A percentile compares a stretch with the other conserved stretches of the same genome.
These are phyloP conservation scores for Hawksworthiomyces lignivorus DNA, from an alignment of 2,329 filamentous ascomycete genomes.

Conservation along the genomic window DNA sequence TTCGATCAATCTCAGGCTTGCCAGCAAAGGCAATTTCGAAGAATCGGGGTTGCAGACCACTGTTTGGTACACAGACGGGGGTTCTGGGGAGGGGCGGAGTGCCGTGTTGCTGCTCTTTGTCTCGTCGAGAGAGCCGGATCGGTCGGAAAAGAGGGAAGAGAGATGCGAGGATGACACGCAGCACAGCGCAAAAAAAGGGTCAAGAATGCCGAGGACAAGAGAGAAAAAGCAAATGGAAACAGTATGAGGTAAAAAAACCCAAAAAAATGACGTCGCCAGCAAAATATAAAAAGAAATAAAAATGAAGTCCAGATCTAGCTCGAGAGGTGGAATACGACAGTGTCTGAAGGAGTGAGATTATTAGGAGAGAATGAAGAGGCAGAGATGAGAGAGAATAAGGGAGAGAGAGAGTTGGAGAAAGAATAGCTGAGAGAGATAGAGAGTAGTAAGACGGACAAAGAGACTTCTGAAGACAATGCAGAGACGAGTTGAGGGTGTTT, in stretches of 20 bases:
- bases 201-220: too few relatives aligned
- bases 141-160: too few relatives aligned
- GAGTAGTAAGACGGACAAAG: slow-evolving; percentile 1
- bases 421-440: slow-evolving; percentile 4
- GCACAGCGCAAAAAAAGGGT: too few relatives aligned
- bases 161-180: too few relatives aligned
- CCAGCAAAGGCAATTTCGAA: background rate
- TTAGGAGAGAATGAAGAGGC: background rate
- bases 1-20: background rate
- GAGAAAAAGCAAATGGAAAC: too few relatives aligned
- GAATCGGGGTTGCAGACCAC: background rate
- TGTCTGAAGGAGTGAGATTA: too few relatives aligned
- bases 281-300: too few relatives aligned
- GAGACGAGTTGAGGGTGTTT: background rate
- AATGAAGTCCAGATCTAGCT: too few relatives aligned
- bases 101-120: slow-evolving; percentile 3
- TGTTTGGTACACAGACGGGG: background rate
- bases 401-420: background rate
- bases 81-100: slow-evolving; percentile 1
- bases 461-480: slow-evolving; percentile 1
- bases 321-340: too few relatives aligned
- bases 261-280: too few relatives aligned
- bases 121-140: too few relatives aligned
- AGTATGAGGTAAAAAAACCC: too few relatives aligned
- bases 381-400: background rate